These are phyloP conservation scores for Glarea lozoyensis DNA, from an alignment of 495 filamentous ascomycete genomes.

Conservation along the genomic window DNA sequence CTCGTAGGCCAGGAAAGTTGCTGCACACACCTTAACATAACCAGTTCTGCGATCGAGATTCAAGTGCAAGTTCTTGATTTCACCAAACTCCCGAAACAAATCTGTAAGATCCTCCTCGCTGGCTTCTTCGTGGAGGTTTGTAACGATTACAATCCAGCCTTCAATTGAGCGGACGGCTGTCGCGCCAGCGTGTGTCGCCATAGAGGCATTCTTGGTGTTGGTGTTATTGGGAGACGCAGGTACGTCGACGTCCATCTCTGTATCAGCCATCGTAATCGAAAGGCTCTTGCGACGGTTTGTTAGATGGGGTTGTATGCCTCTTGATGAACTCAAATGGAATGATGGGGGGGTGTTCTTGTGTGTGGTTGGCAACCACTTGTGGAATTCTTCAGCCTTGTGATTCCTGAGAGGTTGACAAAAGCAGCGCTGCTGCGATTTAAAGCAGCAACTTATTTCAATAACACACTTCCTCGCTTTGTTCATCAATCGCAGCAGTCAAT, in stretches of 20 bases:
- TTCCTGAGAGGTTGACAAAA: too few species aligned
- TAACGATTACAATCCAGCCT: constrained; percentile 96
- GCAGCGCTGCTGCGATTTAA: too few species aligned
- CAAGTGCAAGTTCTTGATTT: constrained; percentile 94
- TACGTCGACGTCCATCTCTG: constrained; percentile 76
- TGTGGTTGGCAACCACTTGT: too few species aligned
- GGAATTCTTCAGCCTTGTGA: too few species aligned
- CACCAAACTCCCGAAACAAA: constrained; percentile 89
- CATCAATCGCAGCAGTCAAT: too few species aligned
- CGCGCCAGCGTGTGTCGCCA: constrained; percentile 69
- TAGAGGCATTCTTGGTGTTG: constrained; percentile 45
- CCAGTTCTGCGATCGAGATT: constrained; percentile 92
- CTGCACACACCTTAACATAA: constrained; percentile 80
- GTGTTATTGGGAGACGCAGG: constrained; percentile 27
- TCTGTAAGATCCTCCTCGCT: constrained; percentile 94
- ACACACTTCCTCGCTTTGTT: too few species aligned
- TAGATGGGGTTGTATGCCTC: too few species aligned
- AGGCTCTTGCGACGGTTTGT: too few species aligned
- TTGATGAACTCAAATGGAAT: too few species aligned
- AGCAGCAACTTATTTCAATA: too few species aligned
- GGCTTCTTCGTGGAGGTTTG: constrained; percentile 96
- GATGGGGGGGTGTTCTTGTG: too few species aligned
- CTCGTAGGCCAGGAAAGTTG: not conserved
- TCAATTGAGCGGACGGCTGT: constrained; percentile 96
- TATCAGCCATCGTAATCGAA: constrained; percentile 60